Evolutionary conservation across 805 yeast species (phyloP).

Genomic region (Ogataea neopini): DNA sequence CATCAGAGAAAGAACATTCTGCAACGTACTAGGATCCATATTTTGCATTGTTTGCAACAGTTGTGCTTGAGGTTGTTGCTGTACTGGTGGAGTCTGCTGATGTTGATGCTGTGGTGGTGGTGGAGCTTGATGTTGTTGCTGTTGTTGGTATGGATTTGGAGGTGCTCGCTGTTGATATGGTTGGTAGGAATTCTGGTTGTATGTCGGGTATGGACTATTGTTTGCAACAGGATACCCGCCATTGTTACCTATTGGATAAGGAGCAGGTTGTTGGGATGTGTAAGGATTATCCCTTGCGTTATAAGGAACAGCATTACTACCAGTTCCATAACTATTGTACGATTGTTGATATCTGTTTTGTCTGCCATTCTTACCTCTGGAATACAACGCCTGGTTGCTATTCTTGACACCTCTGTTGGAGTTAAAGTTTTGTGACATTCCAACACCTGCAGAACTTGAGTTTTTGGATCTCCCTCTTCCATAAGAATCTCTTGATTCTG

Average conservation of each 20-base stretch:
- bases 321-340: slow-evolving; percentile 22
- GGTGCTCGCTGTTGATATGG: slow-evolving; percentile 6
- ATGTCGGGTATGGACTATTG: slow-evolving; percentile 9
- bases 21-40: slow-evolving; percentile 36
- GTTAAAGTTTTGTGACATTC: slow-evolving; percentile 8
- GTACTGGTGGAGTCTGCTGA: slow-evolving; percentile 7
- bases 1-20: slow-evolving; percentile 34
- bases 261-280: slow-evolving; percentile 12
- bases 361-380: slow-evolving; percentile 10
- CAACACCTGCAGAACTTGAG: neutral
- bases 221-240: slow-evolving; percentile 14
- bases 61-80: slow-evolving; percentile 22
- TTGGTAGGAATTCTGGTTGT: slow-evolving; percentile 17
- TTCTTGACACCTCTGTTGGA: slow-evolving; percentile 11
- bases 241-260: slow-evolving; percentile 16
- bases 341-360: slow-evolving; percentile 9
- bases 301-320: slow-evolving; percentile 21
- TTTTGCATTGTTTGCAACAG: slow-evolving; percentile 26
- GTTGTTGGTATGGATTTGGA: slow-evolving; percentile 20
- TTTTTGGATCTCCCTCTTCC: slow-evolving; percentile 20
- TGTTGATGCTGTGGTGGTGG: slow-evolving; percentile 15
- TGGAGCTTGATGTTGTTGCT: neutral
- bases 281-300: slow-evolving; percentile 13
- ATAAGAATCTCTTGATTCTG: slow-evolving; percentile 16
- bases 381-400: slow-evolving; percentile 22